phyloP scores from a whole-genome alignment of 768 basidiomycete species.

The Suillus hirtellus region DNA sequence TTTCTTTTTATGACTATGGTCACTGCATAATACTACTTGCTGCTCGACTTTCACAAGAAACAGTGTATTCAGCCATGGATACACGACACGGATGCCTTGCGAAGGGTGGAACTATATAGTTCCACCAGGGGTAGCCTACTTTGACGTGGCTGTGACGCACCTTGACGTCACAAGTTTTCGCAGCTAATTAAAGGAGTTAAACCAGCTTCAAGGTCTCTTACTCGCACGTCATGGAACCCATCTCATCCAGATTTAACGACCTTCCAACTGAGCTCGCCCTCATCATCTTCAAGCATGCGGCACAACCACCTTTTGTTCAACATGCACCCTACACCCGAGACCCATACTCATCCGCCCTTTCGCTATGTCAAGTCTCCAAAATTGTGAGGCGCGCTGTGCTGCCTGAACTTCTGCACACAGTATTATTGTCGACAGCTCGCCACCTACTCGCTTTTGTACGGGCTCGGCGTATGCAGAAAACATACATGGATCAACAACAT shows the following conservation, averaged over 20 bases:
- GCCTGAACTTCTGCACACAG: conserved; percentile 30
- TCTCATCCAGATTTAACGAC: conserved; percentile 19
- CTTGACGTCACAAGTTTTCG: no score
- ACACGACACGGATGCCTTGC: not conserved
- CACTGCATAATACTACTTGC: no score
- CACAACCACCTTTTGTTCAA: conserved; percentile 22
- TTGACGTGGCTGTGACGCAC: no score
- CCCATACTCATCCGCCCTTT: conserved; percentile 27
- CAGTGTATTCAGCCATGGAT: not conserved
- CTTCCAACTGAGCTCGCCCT: conserved; percentile 39
- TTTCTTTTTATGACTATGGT: not conserved
- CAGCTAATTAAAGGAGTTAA: not conserved
- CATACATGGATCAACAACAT: conserved; percentile 12
- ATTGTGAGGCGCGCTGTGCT: conserved; percentile 35
- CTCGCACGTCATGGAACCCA: not conserved
- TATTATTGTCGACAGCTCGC: not conserved
- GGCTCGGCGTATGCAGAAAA: conserved; percentile 31
- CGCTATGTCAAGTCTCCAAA: conserved; percentile 37
- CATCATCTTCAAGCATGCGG: conserved; percentile 35
- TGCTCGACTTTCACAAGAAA: not conserved
- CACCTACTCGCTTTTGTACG: conserved; percentile 26
- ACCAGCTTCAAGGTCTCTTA: not conserved
- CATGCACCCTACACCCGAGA: not conserved
- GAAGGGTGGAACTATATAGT: not conserved
- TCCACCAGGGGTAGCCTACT: no score